Conservation (phyloP, 257 asterid species). For the Ilex aquifolium region DNA sequence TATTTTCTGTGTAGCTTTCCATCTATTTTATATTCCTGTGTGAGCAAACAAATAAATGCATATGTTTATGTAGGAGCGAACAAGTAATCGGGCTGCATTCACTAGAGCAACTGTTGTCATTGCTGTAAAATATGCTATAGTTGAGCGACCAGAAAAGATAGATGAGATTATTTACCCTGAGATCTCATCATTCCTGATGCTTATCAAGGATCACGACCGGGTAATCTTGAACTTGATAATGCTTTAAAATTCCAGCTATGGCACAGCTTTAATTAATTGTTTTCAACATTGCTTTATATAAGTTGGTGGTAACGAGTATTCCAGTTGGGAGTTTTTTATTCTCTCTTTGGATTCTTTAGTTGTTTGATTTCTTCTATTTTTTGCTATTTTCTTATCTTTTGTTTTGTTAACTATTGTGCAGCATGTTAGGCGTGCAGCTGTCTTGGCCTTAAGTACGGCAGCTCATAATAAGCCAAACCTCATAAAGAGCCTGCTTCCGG, state of each 20-base stretch:
- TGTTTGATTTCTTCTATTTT: not conserved
- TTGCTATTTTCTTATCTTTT: conserved; percentile 7
- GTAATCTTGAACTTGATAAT: conserved; percentile 27
- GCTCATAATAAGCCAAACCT: conserved; percentile 98
- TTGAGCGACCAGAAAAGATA: conserved; percentile 93
- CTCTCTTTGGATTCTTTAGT: conserved; percentile 1
- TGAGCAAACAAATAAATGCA: conserved; percentile 13
- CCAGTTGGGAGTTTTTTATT: not conserved
- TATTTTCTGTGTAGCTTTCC: not conserved
- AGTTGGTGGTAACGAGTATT: not conserved
- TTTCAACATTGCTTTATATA: not conserved
- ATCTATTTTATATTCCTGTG: not conserved
- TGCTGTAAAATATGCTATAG: conserved; percentile 87
- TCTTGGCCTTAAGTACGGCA: conserved; percentile 93
- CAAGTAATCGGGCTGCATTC: conserved; percentile 74
- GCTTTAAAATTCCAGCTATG: not conserved
- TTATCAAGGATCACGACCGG: conserved; percentile 87
- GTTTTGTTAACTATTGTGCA: conserved; percentile 37
- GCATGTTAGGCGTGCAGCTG: conserved; percentile 99
- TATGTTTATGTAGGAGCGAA: conserved; percentile 70
- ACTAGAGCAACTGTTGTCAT: conserved; percentile 95
- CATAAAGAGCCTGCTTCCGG: conserved; percentile 79
- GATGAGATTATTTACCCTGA: conserved; percentile 81
- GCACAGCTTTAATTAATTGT: not conserved
- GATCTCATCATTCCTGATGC: conserved; percentile 90